Base-by-base conservation (phyloP, 257 asterid genomes). In the Leptodermis oblonga region DNA sequence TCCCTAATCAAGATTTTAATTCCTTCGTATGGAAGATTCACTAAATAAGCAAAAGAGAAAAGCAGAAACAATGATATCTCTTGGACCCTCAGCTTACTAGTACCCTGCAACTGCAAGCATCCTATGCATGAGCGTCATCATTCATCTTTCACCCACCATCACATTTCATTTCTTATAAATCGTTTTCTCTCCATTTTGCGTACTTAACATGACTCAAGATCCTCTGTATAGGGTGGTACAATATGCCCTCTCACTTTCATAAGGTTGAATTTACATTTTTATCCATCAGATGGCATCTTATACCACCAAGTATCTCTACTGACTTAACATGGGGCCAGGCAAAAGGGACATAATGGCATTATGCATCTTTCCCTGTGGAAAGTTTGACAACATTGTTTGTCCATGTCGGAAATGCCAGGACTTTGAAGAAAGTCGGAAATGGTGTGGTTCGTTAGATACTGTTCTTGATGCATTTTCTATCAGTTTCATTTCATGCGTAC, bases 81-180 rank as follows among this genome's bases (percentile, higher is more conserved):
- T 28, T 31, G 65, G 53, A 49, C 68, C 76, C 54, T 82, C 80
- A 70, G 80, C 78, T 84, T 70, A 54, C 17, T 78, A 75, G 92
- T 84, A 88, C 84, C 92, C 85, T 67, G 80, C n/a, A 75, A 85
- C 77, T 34, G 6, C 28, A 80, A 76, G 94, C 86, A 89, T 86
- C 93, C 86, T 70, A 83, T 76, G 89, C 79, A 75, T n/a, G n/a
- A n/a, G n/a, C n/a, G n/a, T 69, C 64, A 60, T 63, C 65, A 59
- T 30, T 59, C 36, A n/a, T n/a, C n/a, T n/a, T n/a, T n/a, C 15
- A 42, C 15, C 48, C 11, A 6, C 15, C 48, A 12, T 48, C 70
- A 39, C 39, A 59, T 51, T 39, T 26, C 30, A 26, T 8, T 59
- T 30, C 8, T 18, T 33, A 18, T n/a, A 59, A 61, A 20, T 1